Base-by-base conservation (phyloP, 2,329 filamentous ascomycete species). In the Penicillium palitans region DNA sequence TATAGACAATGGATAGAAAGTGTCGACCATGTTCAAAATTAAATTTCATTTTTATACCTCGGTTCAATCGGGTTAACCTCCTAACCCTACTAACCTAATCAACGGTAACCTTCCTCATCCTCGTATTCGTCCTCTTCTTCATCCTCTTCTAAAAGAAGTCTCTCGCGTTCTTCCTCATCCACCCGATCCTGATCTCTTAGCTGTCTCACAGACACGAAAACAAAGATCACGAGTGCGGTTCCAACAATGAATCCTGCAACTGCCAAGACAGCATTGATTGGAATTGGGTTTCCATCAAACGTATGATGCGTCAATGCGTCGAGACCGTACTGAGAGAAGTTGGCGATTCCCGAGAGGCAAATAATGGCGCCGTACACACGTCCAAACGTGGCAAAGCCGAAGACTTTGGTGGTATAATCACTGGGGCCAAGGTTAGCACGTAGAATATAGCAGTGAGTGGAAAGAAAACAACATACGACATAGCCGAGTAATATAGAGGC, bases 341-440 rank as follows among this genome's bases (percentile, higher is more conserved):
- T 96, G 68, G 91, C 83, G 1, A 96, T 73, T 0, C 93, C 93
- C 0, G 91, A 88, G 2, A 95, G 78, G 73, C 90, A 96, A 67
- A 96, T 96, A 66, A 96, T 91, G 12, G 92, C 83, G 5, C 93
- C 93, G 75, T 96, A 96, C 31, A 96, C 91, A 47, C 90, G 95
- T 41, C 92, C 92, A 67, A 96, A 97, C 0, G 91, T 96, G 56
- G 87, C 83, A 76, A 96, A 96, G 15, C 92, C 92, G 71, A 96
- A 96, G 33, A 96, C 91, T 76, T 96, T 96, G 64, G 91, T 92
- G 15, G 86, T 85, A 73, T 96, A 96, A 77, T 96, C 92, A 27
- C 83, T 83, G 24, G 9, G 21, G 13, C 10, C 35, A 39, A n/a
- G 21, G 19, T 54, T 57, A 51, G 57, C 27, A 52, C 6, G 17